Percentiles rank a stretch among this genome's conserved stretches.
Conservation (phyloP, 257 asterid genomes). For the Mentha longifolia region DNA sequence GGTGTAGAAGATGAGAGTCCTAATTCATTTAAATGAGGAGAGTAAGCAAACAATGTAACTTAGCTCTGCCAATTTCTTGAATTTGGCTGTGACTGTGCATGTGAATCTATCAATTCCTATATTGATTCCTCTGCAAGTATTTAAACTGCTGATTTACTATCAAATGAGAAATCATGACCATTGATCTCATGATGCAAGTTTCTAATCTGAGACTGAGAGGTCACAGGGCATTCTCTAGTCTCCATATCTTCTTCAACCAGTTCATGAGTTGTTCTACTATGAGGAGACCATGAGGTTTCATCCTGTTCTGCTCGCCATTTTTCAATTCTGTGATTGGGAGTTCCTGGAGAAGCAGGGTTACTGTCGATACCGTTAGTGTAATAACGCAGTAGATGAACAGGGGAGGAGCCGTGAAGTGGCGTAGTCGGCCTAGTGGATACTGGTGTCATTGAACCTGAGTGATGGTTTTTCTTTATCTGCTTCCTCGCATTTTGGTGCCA, state of each 20-base stretch:
- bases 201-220: constrained; percentile 13
- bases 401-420: constrained; percentile 41
- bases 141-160: constrained; percentile 29
- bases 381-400: constrained; percentile 41
- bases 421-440: constrained; percentile 48
- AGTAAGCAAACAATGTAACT: too few relatives aligned
- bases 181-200: constrained; percentile 29
- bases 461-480: constrained; percentile 46
- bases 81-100: background rate
- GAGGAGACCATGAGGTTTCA: constrained; percentile 27
- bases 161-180: constrained; percentile 41
- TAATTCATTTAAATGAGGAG: background rate
- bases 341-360: constrained; percentile 26
- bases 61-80: background rate
- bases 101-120: background rate
- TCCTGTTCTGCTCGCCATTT: constrained; percentile 40
- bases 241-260: constrained; percentile 31
- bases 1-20: background rate
- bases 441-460: constrained; percentile 34
- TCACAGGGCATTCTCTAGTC: constrained; percentile 24
- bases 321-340: constrained; percentile 20
- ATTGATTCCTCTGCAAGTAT: background rate
- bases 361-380: constrained; percentile 39
- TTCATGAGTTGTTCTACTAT: constrained; percentile 11
- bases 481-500: constrained; percentile 64